These are phyloP conservation scores for Candida tropicalis DNA, from an alignment of 1,139 yeast genomes.

Conservation along the genomic window DNA sequence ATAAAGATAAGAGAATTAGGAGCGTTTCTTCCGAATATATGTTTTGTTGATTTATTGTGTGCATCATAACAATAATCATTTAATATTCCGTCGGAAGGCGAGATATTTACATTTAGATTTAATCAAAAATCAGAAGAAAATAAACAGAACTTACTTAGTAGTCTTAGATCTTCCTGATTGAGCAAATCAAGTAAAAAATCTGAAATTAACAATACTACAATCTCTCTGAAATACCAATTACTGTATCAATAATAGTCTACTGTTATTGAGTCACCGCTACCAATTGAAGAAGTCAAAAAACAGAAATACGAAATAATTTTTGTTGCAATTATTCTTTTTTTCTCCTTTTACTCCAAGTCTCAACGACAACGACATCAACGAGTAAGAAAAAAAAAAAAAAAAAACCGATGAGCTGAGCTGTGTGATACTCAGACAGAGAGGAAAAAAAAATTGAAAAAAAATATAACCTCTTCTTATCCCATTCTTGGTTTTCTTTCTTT, in stretches of 20 bases:
- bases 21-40: neutral
- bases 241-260: no score
- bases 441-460: neutral
- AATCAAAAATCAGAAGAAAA: neutral
- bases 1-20: neutral
- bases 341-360: neutral
- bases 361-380: neutral
- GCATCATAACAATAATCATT: neutral
- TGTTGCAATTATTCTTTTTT: neutral
- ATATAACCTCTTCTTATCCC: neutral
- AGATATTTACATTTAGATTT: neutral
- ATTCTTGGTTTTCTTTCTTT: slow-evolving; percentile 1
- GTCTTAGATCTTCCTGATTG: no score
- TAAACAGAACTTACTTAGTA: neutral
- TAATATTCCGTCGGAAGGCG: neutral
- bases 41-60: neutral
- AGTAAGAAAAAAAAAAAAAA: no score
- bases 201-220: neutral
- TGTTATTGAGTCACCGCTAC: no score
- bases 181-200: no score
- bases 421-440: neutral
- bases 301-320: neutral
- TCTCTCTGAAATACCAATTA: no score
- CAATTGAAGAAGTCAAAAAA: slow-evolving; percentile 1
- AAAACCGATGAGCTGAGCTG: slow-evolving; percentile 2